These are phyloP conservation scores for Argentina anserina DNA, from an alignment of 306 rosid genomes.

Conservation along the genomic window DNA sequence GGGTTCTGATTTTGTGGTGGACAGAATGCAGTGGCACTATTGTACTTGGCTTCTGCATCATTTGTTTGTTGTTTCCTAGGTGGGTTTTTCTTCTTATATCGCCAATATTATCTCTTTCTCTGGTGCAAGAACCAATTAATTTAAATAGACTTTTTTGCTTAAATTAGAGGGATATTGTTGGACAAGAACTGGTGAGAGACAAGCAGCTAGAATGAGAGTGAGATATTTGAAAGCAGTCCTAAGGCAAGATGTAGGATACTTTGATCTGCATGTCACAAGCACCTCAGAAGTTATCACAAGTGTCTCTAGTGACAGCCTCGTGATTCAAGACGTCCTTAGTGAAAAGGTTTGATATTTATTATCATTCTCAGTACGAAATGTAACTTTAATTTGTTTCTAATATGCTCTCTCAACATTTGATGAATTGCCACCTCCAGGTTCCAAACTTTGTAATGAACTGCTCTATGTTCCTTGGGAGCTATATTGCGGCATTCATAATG, in stretches of 20 bases:
- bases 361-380: not conserved
- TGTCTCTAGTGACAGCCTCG: constrained; percentile 75
- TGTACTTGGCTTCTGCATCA: constrained; percentile 65
- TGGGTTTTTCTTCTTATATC: constrained; percentile 32
- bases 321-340: constrained; percentile 76
- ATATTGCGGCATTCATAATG: constrained; percentile 57
- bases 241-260: constrained; percentile 88
- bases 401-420: not conserved
- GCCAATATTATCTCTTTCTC: not conserved
- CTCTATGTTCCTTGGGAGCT: constrained; percentile 65
- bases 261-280: constrained; percentile 85
- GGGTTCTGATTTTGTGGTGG: constrained; percentile 25
- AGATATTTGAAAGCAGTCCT: constrained; percentile 77
- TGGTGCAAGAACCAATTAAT: not conserved
- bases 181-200: constrained; percentile 96
- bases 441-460: constrained; percentile 77
- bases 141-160: not conserved
- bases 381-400: not conserved
- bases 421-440: constrained; percentile 29
- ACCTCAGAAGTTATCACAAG: constrained; percentile 85
- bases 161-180: constrained; percentile 82
- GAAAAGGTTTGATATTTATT: constrained; percentile 63
- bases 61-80: constrained; percentile 76
- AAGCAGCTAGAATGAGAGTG: constrained; percentile 85
- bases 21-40: constrained; percentile 72